phyloP scores from a whole-genome alignment of 805 yeast species.

The Teunomyces kruisii region DNA sequence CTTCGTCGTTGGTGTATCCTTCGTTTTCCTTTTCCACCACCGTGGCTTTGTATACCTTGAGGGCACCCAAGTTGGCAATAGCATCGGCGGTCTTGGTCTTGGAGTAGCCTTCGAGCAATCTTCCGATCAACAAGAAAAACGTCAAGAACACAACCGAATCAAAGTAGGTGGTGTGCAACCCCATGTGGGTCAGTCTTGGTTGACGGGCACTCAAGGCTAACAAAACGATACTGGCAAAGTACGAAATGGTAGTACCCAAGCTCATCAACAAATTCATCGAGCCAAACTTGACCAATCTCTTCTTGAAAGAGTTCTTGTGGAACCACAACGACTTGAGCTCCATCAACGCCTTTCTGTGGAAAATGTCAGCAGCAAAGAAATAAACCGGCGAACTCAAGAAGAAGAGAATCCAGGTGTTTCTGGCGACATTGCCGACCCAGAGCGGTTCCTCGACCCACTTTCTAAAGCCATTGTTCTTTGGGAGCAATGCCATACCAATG shows the following conservation, averaged over 20 bases:
- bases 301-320: constrained; percentile 51
- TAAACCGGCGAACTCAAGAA: constrained; percentile 70
- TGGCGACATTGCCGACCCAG: constrained; percentile 60
- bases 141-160: constrained; percentile 79
- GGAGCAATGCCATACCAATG: constrained; percentile 64
- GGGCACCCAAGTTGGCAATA: constrained; percentile 49
- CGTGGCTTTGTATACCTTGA: constrained; percentile 52
- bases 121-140: constrained; percentile 68
- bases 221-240: constrained; percentile 63
- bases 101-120: constrained; percentile 64
- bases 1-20: constrained; percentile 25
- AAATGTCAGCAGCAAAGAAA: constrained; percentile 70
- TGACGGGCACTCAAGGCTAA: constrained; percentile 45
- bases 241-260: constrained; percentile 71
- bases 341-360: constrained; percentile 63
- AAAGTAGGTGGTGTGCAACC: constrained; percentile 65
- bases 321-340: constrained; percentile 61
- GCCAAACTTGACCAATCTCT: constrained; percentile 66
- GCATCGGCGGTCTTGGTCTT: constrained; percentile 69
- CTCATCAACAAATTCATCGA: constrained; percentile 75
- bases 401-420: constrained; percentile 66
- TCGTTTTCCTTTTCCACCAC: constrained; percentile 31
- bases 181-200: constrained; percentile 24
- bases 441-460: constrained; percentile 60
- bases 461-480: constrained; percentile 40